Conservation (phyloP, 352 stramenopile species). For the Blastocystis sp. region DNA sequence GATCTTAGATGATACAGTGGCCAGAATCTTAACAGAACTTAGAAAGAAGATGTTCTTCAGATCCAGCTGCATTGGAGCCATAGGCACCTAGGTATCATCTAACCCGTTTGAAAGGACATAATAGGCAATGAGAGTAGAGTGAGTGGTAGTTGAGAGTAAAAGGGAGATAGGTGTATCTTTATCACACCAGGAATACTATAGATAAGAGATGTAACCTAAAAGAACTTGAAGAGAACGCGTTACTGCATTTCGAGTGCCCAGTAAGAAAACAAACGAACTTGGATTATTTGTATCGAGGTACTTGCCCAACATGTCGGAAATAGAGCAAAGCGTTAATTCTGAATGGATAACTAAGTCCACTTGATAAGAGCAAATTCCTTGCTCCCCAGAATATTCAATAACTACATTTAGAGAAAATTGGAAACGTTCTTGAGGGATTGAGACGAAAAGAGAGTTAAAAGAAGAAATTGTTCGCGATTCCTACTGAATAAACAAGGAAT, state of each 20-base stretch:
- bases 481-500: background rate
- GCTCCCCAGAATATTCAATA: background rate
- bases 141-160: background rate
- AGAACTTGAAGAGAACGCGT: too few species aligned
- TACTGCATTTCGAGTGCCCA: too few species aligned
- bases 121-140: background rate
- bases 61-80: background rate
- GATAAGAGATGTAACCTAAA: too few species aligned
- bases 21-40: background rate
- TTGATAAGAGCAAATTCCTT: background rate
- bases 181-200: too few species aligned
- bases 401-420: conserved; percentile 29
- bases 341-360: too few species aligned
- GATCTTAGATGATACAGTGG: background rate
- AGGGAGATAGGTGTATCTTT: background rate
- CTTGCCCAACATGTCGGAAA: too few species aligned
- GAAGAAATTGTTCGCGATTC: background rate
- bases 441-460: conserved; percentile 39
- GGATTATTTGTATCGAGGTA: too few species aligned
- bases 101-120: background rate
- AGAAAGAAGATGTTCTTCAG: background rate
- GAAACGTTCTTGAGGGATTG: background rate
- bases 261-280: too few species aligned
- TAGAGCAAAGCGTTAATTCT: too few species aligned
- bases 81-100: background rate